phyloP scores from a whole-genome alignment of 2,329 filamentous ascomycete genomes.

The Ramichloridium luteum region DNA sequence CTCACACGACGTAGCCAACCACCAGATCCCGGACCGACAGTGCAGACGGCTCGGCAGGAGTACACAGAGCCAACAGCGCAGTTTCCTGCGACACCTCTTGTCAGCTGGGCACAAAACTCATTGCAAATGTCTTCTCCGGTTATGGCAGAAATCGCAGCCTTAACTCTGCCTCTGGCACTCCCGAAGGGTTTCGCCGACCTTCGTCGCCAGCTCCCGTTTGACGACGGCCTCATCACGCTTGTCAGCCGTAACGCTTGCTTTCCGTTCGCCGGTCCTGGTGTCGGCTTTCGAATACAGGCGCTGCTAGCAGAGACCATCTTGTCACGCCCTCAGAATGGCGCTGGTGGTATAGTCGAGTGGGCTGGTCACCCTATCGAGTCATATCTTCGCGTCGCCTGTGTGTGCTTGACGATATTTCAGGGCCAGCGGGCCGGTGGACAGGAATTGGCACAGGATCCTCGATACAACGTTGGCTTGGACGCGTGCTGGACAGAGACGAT shows the following conservation, averaged over 20 bases:
- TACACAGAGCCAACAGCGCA: too few species aligned
- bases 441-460: conserved; percentile 17
- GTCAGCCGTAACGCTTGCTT: conserved; percentile 24
- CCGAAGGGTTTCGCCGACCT: conserved; percentile 23
- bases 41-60: too few species aligned
- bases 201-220: conserved; percentile 17
- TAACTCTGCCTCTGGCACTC: conserved; percentile 22
- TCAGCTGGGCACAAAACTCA: too few species aligned
- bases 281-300: conserved; percentile 20
- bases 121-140: too few species aligned
- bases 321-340: conserved; percentile 7
- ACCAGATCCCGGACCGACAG: too few species aligned
- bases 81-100: too few species aligned
- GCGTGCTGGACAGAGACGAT: conserved; percentile 23
- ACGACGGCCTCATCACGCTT: conserved; percentile 18
- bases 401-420: conserved; percentile 23
- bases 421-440: conserved; percentile 20
- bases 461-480: conserved; percentile 20
- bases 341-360: conserved; percentile 1
- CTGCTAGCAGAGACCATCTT: conserved; percentile 22
- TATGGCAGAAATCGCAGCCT: too few species aligned
- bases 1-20: too few species aligned
- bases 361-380: conserved; percentile 20
- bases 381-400: conserved; percentile 22
- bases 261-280: conserved; percentile 22